A percentile compares a stretch with the other conserved stretches of the same genome.
phyloP scores from a whole-genome alignment of 768 basidiomycete genomes.

The Suillus fuscotomentosus region DNA sequence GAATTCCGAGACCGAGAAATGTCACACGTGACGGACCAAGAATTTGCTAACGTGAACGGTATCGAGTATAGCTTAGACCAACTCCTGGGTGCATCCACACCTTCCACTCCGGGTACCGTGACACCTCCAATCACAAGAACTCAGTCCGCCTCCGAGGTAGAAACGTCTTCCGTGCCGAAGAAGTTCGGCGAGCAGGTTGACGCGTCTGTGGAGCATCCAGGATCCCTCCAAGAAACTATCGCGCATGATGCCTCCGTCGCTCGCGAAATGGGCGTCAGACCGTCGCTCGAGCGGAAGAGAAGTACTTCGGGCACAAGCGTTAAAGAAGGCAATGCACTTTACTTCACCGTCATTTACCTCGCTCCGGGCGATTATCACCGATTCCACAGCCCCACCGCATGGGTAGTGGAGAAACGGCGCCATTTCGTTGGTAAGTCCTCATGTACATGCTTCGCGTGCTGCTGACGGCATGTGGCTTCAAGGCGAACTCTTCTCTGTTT shows the following conservation, averaged over 20 bases:
- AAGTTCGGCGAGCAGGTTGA: conserved; percentile 73
- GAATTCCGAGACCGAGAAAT: conserved; percentile 49
- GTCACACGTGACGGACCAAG: conserved; percentile 73
- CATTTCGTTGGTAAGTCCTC: conserved; percentile 85
- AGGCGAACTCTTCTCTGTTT: conserved; percentile 96
- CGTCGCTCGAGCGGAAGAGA: conserved; percentile 31
- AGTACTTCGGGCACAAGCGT: conserved; percentile 47
- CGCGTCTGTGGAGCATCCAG: conserved; percentile 66
- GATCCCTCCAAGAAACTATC: conserved; percentile 51
- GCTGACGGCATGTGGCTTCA: neutral
- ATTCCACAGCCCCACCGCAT: conserved; percentile 93
- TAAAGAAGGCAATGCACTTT: conserved; percentile 79
- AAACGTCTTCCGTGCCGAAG: conserved; percentile 32
- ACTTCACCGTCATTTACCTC: conserved; percentile 94
- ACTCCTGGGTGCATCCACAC: conserved; percentile 62
- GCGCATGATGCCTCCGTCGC: conserved; percentile 73
- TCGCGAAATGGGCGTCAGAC: conserved; percentile 61
- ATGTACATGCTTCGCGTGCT: neutral
- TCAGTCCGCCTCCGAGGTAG: conserved; percentile 19
- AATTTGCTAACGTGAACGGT: conserved; percentile 96
- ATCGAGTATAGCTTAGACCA: conserved; percentile 94
- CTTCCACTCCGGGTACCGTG: conserved; percentile 39
- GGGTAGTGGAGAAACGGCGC: conserved; percentile 95
- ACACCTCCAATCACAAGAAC: conserved; percentile 27
- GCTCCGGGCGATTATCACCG: conserved; percentile 98